Evolutionary conservation across 495 filamentous ascomycete species (phyloP).

Genomic region (Arthonia radiata): DNA sequence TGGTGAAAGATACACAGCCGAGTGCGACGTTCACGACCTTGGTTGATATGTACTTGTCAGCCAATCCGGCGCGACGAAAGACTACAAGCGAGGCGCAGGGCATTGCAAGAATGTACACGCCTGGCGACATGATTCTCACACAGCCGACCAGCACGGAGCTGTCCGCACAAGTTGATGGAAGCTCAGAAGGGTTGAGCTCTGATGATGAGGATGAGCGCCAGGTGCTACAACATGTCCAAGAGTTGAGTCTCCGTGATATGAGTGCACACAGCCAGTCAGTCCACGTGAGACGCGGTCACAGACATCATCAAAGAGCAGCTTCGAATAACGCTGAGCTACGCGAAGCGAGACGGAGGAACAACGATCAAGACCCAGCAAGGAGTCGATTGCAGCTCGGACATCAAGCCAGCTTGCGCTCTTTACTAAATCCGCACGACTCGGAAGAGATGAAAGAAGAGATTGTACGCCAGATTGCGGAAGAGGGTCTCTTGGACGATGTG

Average conservation of each 20-base stretch:
- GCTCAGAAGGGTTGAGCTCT: constrained; percentile 19
- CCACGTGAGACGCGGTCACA: constrained; percentile 11
- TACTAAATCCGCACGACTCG: constrained; percentile 47
- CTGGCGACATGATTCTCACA: constrained; percentile 54
- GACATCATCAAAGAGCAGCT: constrained; percentile 17
- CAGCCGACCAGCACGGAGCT: too few species aligned
- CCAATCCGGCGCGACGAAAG: constrained; percentile 46
- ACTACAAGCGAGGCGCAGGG: constrained; percentile 44
- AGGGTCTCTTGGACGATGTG: constrained; percentile 64
- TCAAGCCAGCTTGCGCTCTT: constrained; percentile 60
- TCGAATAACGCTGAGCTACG: constrained; percentile 16
- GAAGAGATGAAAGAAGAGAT: constrained; percentile 71
- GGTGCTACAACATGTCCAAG: constrained; percentile 42
- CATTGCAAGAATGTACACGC: constrained; percentile 41
- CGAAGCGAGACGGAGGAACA: constrained; percentile 21
- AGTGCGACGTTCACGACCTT: constrained; percentile 68
- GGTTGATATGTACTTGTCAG: constrained; percentile 50
- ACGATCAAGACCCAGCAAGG: constrained; percentile 11
- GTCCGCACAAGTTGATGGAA: constrained; percentile 24
- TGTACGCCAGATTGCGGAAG: constrained; percentile 64
- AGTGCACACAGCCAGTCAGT: constrained; percentile 16
- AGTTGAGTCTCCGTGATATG: constrained; percentile 45
- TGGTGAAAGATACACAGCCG: constrained; percentile 55
- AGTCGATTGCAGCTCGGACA: constrained; percentile 44
- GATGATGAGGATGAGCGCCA: constrained; percentile 40